A percentile compares a stretch with the other conserved stretches of the same genome.
Evolutionary conservation across 169 alveolate species (phyloP).

Genomic region (Plasmodium blacklocki): DNA sequence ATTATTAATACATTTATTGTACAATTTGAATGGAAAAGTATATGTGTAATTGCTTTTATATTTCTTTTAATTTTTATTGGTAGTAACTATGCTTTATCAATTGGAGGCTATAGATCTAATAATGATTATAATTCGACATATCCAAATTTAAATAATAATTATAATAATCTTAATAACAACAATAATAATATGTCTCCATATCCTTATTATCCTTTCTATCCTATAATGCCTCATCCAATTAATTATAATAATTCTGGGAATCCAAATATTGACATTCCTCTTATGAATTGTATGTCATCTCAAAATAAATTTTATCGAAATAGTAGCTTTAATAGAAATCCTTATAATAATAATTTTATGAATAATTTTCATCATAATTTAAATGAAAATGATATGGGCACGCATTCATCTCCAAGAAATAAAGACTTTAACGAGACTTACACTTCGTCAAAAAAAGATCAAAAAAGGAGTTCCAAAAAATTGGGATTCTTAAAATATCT

Average conservation of each 20-base stretch:
- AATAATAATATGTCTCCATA: conserved; percentile 17
- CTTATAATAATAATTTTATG: conserved; percentile 8
- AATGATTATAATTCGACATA: background rate
- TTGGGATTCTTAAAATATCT: conserved; percentile 58
- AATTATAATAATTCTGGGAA: conserved; percentile 25
- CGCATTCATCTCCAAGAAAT: conserved; percentile 22
- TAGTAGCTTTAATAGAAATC: conserved; percentile 7
- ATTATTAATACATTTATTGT: conserved; percentile 73
- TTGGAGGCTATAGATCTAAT: conserved; percentile 39
- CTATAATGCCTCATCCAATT: conserved; percentile 25
- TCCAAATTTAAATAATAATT: conserved; percentile 8
- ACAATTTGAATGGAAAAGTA: conserved; percentile 76
- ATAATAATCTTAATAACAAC: background rate
- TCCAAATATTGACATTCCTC: conserved; percentile 9
- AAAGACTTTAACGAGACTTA: conserved; percentile 41
- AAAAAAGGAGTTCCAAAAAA: conserved; percentile 26
- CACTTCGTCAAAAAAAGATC: conserved; percentile 16
- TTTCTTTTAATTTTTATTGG: conserved; percentile 74
- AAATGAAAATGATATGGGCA: conserved; percentile 15
- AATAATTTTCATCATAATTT: conserved; percentile 1
- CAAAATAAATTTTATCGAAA: conserved; percentile 29
- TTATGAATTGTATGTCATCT: conserved; percentile 6
- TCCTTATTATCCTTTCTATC: conserved; percentile 51
- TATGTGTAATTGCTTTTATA: conserved; percentile 75
- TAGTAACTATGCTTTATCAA: conserved; percentile 73